A percentile compares a stretch with the other conserved stretches of the same genome.
These are phyloP conservation scores for Chrysopogon serrulatus DNA, from an alignment of 176 grass and related monocot species.

Conservation along the genomic window DNA sequence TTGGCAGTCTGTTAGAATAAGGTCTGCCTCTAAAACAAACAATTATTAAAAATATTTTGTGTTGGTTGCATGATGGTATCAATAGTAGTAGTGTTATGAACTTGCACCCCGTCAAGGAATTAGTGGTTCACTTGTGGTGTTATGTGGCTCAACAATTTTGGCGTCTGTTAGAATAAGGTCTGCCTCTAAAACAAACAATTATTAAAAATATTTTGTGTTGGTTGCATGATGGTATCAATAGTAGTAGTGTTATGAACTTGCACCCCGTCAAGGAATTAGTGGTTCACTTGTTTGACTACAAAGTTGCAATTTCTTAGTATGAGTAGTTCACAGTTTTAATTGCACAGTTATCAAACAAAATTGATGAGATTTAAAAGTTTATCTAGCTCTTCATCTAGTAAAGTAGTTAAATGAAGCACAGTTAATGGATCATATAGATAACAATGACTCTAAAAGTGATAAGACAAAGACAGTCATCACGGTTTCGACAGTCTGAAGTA, in stretches of 20 bases:
- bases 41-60: too few relatives aligned
- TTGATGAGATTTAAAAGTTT: too few relatives aligned
- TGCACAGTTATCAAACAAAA: too few relatives aligned
- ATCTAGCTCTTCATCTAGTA: too few relatives aligned
- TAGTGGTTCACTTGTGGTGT: constrained; percentile 5
- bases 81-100: background rate
- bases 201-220: too few relatives aligned
- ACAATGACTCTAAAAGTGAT: background rate
- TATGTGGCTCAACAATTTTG: constrained; percentile 30
- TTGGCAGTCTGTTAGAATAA: too few relatives aligned
- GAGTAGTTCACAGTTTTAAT: too few relatives aligned
- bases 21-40: too few relatives aligned
- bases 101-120: background rate
- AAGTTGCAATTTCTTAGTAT: too few relatives aligned
- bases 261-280: background rate
- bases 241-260: background rate
- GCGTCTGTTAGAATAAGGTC: background rate
- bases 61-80: background rate
- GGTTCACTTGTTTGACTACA: background rate
- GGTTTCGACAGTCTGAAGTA: background rate
- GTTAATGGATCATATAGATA: background rate
- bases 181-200: too few relatives aligned
- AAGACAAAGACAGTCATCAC: background rate
- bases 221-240: background rate
- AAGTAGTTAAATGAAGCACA: too few relatives aligned